A percentile compares a stretch with the other conserved stretches of the same genome.
phyloP scores from a whole-genome alignment of 139 green algal species.

The Micromonas pusilla region DNA sequence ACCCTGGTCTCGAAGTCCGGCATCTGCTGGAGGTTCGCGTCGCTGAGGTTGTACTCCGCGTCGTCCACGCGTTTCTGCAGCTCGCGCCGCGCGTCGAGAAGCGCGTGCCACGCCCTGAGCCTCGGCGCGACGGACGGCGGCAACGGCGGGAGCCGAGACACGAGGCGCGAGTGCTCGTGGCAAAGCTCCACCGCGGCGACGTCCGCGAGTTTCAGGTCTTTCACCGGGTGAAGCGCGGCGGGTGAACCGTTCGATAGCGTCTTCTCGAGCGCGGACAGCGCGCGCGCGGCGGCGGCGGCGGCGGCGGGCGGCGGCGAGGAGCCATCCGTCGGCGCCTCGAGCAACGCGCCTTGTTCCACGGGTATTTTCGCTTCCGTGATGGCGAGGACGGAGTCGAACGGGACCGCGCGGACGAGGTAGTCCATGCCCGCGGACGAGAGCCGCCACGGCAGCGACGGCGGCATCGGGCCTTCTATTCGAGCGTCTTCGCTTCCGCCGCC shows the following conservation, averaged over 20 bases:
- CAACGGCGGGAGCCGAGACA: conserved; percentile 14
- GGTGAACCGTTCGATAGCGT: conserved; percentile 2
- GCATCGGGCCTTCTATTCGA: background rate
- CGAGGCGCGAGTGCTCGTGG: conserved; percentile 7
- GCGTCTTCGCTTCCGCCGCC: background rate
- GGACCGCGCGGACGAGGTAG: conserved; percentile 19
- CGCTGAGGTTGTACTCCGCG: conserved; percentile 53
- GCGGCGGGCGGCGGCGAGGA: background rate
- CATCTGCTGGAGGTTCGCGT: conserved; percentile 73
- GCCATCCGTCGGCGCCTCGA: background rate
- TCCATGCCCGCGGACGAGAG: background rate
- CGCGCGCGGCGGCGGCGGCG: background rate
- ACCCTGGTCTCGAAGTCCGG: conserved; percentile 79
- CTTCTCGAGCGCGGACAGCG: conserved; percentile 3
- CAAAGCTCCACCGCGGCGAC: conserved; percentile 35
- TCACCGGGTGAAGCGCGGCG: conserved; percentile 36
- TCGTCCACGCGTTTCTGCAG: conserved; percentile 25
- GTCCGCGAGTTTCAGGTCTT: conserved; percentile 43
- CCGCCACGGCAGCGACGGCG: background rate
- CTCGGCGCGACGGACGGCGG: background rate
- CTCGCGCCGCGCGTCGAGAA: conserved; percentile 12
- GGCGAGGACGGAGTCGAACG: background rate
- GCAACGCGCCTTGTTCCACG: background rate
- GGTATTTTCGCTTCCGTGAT: background rate
- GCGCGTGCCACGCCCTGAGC: conserved; percentile 34